Conservation (phyloP, 2,329 filamentous ascomycete genomes). For the Colletotrichum truncatum region DNA sequence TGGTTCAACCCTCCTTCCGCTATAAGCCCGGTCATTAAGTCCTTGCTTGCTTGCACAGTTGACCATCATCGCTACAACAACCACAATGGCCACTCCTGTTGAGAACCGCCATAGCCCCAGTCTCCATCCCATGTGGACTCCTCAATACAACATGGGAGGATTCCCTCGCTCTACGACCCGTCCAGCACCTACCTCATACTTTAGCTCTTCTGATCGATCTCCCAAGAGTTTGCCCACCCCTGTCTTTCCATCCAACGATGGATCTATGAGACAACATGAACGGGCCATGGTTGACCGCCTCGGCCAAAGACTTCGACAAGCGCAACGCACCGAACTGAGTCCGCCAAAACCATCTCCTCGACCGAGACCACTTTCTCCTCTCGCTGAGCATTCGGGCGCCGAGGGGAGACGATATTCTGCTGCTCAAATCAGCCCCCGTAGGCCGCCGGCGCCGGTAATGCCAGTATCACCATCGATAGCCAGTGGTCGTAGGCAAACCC, state of each 20-base stretch:
- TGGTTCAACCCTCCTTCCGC: not conserved
- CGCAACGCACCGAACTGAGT: conserved; percentile 26
- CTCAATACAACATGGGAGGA: conserved; percentile 37
- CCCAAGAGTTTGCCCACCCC: conserved; percentile 44
- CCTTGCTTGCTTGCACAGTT: not conserved
- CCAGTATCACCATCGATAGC: conserved; percentile 28
- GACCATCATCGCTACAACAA: not conserved
- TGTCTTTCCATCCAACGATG: conserved; percentile 44
- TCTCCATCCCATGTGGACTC: conserved; percentile 45
- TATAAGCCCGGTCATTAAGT: not conserved
- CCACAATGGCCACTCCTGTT: conserved; percentile 29
- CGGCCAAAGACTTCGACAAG: conserved; percentile 37
- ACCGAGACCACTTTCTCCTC: conserved; percentile 26
- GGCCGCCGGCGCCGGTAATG: conserved; percentile 25
- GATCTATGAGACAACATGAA: conserved; percentile 45
- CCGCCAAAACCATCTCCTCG: conserved; percentile 18
- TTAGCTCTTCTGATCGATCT: conserved; percentile 37
- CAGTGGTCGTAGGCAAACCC: conserved; percentile 35
- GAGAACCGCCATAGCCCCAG: conserved; percentile 21
- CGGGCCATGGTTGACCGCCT: conserved; percentile 45
- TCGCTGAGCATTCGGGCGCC: conserved; percentile 7
- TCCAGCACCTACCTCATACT: conserved; percentile 32
- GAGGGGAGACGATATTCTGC: conserved; percentile 8
- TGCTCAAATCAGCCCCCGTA: conserved; percentile 17
- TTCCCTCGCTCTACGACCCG: conserved; percentile 29